These are phyloP conservation scores for Skeletonema marinoi DNA, from an alignment of 108 stramenopile species.

Conservation along the genomic window DNA sequence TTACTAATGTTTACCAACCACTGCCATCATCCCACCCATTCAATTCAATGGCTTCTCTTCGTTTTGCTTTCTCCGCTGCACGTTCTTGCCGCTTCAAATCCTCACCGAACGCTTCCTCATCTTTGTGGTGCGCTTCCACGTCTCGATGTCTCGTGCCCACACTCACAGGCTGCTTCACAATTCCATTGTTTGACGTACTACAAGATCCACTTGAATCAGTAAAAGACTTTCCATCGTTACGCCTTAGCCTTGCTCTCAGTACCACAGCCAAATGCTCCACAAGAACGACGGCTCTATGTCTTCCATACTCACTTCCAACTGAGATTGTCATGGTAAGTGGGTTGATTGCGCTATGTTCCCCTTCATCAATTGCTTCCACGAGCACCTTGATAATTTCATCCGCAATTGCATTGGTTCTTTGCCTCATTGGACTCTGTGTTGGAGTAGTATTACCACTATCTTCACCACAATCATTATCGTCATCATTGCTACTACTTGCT, in stretches of 20 bases:
- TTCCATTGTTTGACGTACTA: slow-evolving; percentile 21
- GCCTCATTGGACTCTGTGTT: slow-evolving; percentile 37
- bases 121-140: slow-evolving; percentile 42
- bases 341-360: slow-evolving; percentile 70
- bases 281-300: slow-evolving; percentile 81
- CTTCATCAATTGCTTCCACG: slow-evolving; percentile 66
- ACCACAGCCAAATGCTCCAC: slow-evolving; percentile 50
- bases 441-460: not conserved
- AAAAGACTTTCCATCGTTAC: slow-evolving; percentile 44
- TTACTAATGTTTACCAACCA: not conserved
- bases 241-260: slow-evolving; percentile 36
- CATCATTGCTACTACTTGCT: not conserved
- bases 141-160: slow-evolving; percentile 53
- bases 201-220: slow-evolving; percentile 2
- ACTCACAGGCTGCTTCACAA: slow-evolving; percentile 46
- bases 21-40: slow-evolving; percentile 27
- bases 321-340: slow-evolving; percentile 76
- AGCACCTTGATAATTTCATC: slow-evolving; percentile 49
- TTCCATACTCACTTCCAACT: slow-evolving; percentile 71
- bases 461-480: not conserved
- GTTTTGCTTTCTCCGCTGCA: slow-evolving; percentile 36
- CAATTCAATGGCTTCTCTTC: slow-evolving; percentile 16
- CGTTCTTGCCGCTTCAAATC: slow-evolving; percentile 40
- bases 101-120: slow-evolving; percentile 50
- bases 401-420: slow-evolving; percentile 48